These are phyloP conservation scores for Dactylorhiza incarnata DNA, from an alignment of 106 monocot species.

Conservation along the genomic window DNA sequence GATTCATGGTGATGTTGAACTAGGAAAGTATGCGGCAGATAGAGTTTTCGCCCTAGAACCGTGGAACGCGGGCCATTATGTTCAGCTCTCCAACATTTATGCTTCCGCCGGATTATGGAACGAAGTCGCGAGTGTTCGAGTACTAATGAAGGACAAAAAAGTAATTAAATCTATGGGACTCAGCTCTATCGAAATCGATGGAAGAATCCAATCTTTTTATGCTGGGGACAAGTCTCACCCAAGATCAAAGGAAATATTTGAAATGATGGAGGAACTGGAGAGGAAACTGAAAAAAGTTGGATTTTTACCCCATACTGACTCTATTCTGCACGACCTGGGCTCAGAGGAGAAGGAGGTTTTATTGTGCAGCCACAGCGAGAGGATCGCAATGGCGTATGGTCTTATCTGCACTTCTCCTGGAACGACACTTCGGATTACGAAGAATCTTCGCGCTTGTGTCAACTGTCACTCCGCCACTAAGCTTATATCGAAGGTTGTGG, in stretches of 20 bases:
- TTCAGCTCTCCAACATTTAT: conserved; percentile 78
- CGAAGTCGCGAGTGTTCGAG: conserved; percentile 42
- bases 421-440: conserved; percentile 7
- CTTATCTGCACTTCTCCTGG: conserved; percentile 12
- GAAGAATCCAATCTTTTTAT: conserved; percentile 36
- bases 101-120: conserved; percentile 61
- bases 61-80: conserved; percentile 73
- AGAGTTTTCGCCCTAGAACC: conserved; percentile 49
- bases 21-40: conserved; percentile 45
- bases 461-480: conserved; percentile 16
- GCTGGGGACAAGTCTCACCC: conserved; percentile 38
- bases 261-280: conserved; percentile 33
- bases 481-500: conserved; percentile 13
- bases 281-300: conserved; percentile 39
- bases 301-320: conserved; percentile 19
- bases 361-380: conserved; percentile 27
- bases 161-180: conserved; percentile 41
- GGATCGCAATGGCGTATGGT: conserved; percentile 30
- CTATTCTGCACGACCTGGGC: conserved; percentile 12
- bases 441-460: conserved; percentile 12
- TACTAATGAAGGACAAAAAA: conserved; percentile 55
- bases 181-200: conserved; percentile 47
- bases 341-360: conserved; percentile 11
- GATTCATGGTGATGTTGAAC: conserved; percentile 40
- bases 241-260: conserved; percentile 32